Evolutionary conservation across 345 rosid genomes (phyloP).

Genomic region (Combretum micranthum): DNA sequence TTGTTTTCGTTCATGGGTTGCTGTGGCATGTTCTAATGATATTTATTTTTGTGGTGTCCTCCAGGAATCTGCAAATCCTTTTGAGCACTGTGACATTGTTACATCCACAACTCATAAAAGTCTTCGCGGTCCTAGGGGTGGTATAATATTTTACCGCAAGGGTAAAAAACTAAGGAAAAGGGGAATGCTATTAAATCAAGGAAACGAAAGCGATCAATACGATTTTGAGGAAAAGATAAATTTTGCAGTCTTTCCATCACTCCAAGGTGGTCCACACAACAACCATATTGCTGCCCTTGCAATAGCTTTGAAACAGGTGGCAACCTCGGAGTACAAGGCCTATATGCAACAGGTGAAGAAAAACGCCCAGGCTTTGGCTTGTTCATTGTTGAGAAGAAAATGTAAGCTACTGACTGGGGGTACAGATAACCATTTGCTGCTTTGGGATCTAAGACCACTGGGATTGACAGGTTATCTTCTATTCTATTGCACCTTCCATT

Average conservation of each 20-base stretch:
- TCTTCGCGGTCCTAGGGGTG: slow-evolving; percentile 93
- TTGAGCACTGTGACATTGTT: slow-evolving; percentile 80
- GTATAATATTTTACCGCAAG: slow-evolving; percentile 74
- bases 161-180: slow-evolving; percentile 66
- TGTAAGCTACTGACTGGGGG: slow-evolving; percentile 88
- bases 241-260: slow-evolving; percentile 78
- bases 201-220: slow-evolving; percentile 48
- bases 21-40: neutral
- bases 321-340: slow-evolving; percentile 62
- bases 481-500: neutral
- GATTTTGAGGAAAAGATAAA: slow-evolving; percentile 88
- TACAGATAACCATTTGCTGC: slow-evolving; percentile 83
- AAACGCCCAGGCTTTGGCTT: slow-evolving; percentile 76
- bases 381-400: slow-evolving; percentile 55
- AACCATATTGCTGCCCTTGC: slow-evolving; percentile 88
- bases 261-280: slow-evolving; percentile 95
- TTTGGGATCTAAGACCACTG: slow-evolving; percentile 84
- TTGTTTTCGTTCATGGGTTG: too few species aligned
- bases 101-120: slow-evolving; percentile 94
- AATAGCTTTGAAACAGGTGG: slow-evolving; percentile 63
- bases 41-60: slow-evolving; percentile 1
- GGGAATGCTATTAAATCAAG: slow-evolving; percentile 41
- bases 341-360: slow-evolving; percentile 88
- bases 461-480: slow-evolving; percentile 60
- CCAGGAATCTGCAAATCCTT: slow-evolving; percentile 73